A percentile compares a stretch with the other conserved stretches of the same genome.
Conservation (phyloP, 2,329 filamentous ascomycete species). For the Mycosphaerelloides madeirae region DNA sequence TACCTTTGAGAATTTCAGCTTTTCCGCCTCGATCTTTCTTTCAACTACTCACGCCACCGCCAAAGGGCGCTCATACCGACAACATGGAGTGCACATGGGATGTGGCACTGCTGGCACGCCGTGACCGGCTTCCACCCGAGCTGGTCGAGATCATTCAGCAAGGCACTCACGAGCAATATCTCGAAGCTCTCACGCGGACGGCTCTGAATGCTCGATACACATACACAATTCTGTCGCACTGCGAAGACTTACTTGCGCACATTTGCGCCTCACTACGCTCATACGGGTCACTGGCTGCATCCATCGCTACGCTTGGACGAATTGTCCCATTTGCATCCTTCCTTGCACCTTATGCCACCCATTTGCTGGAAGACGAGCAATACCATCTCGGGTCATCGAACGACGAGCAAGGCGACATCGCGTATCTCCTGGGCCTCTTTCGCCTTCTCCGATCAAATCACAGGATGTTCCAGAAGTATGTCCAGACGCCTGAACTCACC, state of each 20-base stretch:
- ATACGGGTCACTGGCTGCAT: slow-evolving; percentile 73
- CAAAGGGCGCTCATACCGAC: too few relatives aligned
- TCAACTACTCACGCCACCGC: too few relatives aligned
- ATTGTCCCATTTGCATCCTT: slow-evolving; percentile 81
- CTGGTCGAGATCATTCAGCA: slow-evolving; percentile 57
- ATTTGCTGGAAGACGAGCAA: slow-evolving; percentile 18
- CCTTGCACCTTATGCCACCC: slow-evolving; percentile 47
- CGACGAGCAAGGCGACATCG: slow-evolving; percentile 17
- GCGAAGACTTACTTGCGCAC: slow-evolving; percentile 73
- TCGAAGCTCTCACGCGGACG: slow-evolving; percentile 65
- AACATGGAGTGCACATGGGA: slow-evolving; percentile 32
- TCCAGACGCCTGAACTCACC: slow-evolving; percentile 65
- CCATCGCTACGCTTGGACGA: slow-evolving; percentile 74
- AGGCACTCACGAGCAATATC: slow-evolving; percentile 59
- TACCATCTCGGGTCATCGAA: slow-evolving; percentile 8
- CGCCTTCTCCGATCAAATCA: slow-evolving; percentile 74
- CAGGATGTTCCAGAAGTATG: slow-evolving; percentile 59
- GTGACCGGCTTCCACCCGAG: slow-evolving; percentile 63
- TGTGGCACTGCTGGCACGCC: slow-evolving; percentile 23
- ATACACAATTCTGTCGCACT: slow-evolving; percentile 67
- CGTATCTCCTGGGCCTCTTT: slow-evolving; percentile 63
- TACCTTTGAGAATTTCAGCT: too few relatives aligned
- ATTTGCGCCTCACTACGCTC: slow-evolving; percentile 57
- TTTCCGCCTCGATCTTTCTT: too few relatives aligned
- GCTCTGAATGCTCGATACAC: slow-evolving; percentile 67